These are phyloP conservation scores for Wickerhamomyces sp. DNA, from an alignment of 1,139 yeast genomes.

Conservation along the genomic window DNA sequence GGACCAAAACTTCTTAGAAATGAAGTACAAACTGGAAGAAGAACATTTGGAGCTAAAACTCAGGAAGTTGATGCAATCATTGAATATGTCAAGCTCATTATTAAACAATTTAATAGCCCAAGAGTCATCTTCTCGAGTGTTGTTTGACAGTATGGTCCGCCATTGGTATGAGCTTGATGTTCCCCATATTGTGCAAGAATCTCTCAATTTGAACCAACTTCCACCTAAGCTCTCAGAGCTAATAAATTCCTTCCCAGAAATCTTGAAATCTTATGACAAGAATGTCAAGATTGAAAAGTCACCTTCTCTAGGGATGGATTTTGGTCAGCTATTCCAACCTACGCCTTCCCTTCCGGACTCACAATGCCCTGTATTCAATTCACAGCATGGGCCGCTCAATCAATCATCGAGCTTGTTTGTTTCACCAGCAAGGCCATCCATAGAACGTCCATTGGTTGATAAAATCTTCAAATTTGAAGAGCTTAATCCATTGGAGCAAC, in stretches of 20 bases:
- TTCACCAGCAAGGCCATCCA: no score
- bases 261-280: background rate
- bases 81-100: slow-evolving; percentile 1
- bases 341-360: no score
- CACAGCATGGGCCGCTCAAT: no score
- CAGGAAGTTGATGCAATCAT: background rate
- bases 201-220: background rate
- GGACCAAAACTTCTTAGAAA: background rate
- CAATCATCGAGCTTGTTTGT: no score
- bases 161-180: slow-evolving; percentile 6
- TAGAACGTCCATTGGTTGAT: slow-evolving; percentile 1
- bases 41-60: background rate
- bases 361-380: no score
- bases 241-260: background rate
- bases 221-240: background rate
- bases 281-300: no score
- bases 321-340: no score
- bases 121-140: background rate
- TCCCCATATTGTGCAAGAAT: background rate
- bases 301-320: no score
- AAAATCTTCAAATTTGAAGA: slow-evolving; percentile 2
- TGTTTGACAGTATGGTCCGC: slow-evolving; percentile 1
- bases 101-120: slow-evolving; percentile 3
- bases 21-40: background rate
- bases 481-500: background rate